Evolutionary conservation across 2,329 filamentous ascomycete species (phyloP).

Genomic region (Epicoccum nigrum): DNA sequence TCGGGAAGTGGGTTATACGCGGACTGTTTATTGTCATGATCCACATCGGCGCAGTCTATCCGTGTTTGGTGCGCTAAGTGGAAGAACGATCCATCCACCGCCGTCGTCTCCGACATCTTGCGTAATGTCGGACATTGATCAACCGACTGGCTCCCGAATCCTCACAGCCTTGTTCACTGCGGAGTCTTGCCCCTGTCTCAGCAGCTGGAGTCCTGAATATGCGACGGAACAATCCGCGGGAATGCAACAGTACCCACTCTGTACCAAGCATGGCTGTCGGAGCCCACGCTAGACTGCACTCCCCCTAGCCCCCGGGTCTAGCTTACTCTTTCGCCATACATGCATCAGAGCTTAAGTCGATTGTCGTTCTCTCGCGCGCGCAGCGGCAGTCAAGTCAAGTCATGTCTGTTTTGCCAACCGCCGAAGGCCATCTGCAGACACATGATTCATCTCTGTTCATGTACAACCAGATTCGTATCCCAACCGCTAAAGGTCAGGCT

Average conservation of each 20-base stretch:
- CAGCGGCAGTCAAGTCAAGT: constrained; percentile 18
- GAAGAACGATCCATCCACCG: constrained; percentile 4
- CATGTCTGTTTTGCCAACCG: constrained; percentile 13
- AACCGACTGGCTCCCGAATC: constrained; percentile 13
- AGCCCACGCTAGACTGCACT: constrained; percentile 1
- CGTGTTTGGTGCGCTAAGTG: background rate
- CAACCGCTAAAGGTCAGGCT: no score
- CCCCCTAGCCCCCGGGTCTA: constrained; percentile 14
- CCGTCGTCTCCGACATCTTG: constrained; percentile 1
- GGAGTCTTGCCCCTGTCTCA: constrained; percentile 7
- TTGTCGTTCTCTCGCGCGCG: constrained; percentile 19
- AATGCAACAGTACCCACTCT: constrained; percentile 10
- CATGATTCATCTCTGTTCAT: no score
- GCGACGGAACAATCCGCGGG: constrained; percentile 3
- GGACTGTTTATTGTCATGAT: background rate
- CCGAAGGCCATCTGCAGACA: background rate
- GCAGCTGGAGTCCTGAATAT: background rate
- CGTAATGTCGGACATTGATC: constrained; percentile 4
- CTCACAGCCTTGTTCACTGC: constrained; percentile 7
- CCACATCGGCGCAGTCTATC: constrained; percentile 1
- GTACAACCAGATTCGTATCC: no score
- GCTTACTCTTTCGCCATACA: constrained; percentile 22
- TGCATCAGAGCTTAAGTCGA: background rate
- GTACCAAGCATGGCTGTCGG: background rate
- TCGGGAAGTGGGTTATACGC: constrained; percentile 4